Conservation (phyloP, 139 green algal species). For the Volvox africanus region DNA sequence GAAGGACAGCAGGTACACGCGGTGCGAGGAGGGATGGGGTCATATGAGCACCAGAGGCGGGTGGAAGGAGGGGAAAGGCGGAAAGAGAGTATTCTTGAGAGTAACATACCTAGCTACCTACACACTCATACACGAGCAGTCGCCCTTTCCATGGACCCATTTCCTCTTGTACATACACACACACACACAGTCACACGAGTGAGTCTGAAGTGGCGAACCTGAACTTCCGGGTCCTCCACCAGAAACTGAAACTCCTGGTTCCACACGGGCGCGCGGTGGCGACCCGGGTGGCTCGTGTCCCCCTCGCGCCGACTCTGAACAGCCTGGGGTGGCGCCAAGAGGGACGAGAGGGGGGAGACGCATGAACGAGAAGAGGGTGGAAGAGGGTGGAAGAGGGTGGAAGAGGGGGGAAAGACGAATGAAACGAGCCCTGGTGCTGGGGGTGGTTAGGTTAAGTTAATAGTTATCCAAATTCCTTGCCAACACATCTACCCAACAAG, state of each 20-base stretch:
- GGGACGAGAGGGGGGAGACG: no score
- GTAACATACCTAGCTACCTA: neutral
- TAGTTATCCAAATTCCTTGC: no score
- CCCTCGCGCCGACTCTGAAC: constrained; percentile 80
- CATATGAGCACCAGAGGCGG: no score
- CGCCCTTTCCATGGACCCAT: neutral
- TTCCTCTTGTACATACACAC: neutral
- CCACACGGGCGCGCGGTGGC: constrained; percentile 87
- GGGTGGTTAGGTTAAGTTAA: no score
- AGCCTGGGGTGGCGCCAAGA: constrained; percentile 49
- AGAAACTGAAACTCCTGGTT: constrained; percentile 96
- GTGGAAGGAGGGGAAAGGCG: neutral
- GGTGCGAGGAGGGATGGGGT: no score
- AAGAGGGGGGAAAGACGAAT: no score
- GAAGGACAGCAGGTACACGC: no score
- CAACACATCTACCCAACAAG: no score
- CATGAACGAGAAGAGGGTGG: no score
- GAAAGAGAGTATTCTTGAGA: neutral
- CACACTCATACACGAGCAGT: neutral
- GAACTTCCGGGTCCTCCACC: constrained; percentile 82
- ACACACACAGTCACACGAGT: no score
- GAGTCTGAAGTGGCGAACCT: constrained; percentile 60
- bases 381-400: no score
- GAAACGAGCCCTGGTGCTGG: no score
- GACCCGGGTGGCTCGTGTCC: constrained; percentile 80